A percentile compares a stretch with the other conserved stretches of the same genome.
These are phyloP conservation scores for Davidsoniella eucalypti DNA, from an alignment of 2,329 filamentous ascomycete species.

Conservation along the genomic window DNA sequence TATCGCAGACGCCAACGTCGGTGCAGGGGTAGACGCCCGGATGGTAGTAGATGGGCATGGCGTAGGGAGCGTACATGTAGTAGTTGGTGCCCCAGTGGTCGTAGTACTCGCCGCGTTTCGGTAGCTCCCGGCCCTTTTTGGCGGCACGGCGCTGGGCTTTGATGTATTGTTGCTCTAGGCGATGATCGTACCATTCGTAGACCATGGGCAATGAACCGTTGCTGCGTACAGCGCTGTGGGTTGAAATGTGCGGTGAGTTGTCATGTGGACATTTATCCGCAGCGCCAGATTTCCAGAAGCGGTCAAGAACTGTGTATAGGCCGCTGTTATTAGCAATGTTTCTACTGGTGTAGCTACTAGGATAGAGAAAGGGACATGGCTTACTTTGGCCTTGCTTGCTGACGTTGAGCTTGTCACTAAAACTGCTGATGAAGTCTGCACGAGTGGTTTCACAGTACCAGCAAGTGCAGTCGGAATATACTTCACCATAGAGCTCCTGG, in stretches of 20 bases:
- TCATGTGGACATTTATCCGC: constrained; percentile 35
- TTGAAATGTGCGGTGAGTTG: constrained; percentile 52
- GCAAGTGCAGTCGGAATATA: constrained; percentile 65
- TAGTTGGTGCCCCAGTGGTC: constrained; percentile 38
- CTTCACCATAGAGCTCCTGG: constrained; percentile 43
- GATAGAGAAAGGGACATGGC: neutral
- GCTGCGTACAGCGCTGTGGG: constrained; percentile 48
- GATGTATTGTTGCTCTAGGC: constrained; percentile 38
- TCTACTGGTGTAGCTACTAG: neutral
- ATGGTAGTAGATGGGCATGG: constrained; percentile 26
- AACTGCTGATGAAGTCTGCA: constrained; percentile 20
- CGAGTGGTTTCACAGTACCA: constrained; percentile 61
- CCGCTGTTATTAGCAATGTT: neutral
- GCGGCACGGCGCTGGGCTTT: constrained; percentile 33
- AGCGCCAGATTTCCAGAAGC: constrained; percentile 31
- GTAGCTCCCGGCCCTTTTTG: constrained; percentile 31
- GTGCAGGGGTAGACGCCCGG: constrained; percentile 30
- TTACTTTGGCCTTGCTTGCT: constrained; percentile 29
- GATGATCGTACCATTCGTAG: constrained; percentile 16
- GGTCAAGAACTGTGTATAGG: constrained; percentile 18
- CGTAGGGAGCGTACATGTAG: constrained; percentile 31
- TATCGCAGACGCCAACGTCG: constrained; percentile 22
- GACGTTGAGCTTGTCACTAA: constrained; percentile 28
- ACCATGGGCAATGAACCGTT: neutral
- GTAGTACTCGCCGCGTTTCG: constrained; percentile 32